Percentiles rank a stretch among this genome's conserved stretches.
These are phyloP conservation scores for Backusella westeae DNA, from an alignment of 192 early-diverging fungal genomes.

Conservation along the genomic window DNA sequence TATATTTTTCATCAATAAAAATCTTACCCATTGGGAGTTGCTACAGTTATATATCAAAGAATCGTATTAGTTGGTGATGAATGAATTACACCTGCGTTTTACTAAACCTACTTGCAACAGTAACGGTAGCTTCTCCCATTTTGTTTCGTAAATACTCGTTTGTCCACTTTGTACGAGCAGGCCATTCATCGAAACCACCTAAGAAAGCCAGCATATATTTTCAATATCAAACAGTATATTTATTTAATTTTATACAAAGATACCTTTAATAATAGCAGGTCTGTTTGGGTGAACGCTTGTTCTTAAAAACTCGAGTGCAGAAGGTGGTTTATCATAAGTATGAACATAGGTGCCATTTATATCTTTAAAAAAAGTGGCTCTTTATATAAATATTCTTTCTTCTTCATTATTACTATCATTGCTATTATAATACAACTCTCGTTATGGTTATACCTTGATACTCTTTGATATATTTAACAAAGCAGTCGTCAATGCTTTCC, in stretches of 20 bases:
- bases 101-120: constrained; percentile 40
- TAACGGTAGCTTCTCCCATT: constrained; percentile 35
- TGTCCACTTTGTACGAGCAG: constrained; percentile 46
- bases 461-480: constrained; percentile 17
- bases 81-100: background rate
- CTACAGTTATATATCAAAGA: background rate
- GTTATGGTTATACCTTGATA: constrained; percentile 19
- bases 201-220: background rate
- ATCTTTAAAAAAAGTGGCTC: constrained; percentile 15
- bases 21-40: constrained; percentile 30
- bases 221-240: background rate
- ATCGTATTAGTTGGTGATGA: background rate
- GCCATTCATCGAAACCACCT: constrained; percentile 38
- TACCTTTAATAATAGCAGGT: constrained; percentile 43
- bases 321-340: constrained; percentile 28
- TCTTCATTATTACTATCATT: background rate
- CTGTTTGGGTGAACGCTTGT: constrained; percentile 40
- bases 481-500: background rate
- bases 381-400: background rate
- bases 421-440: background rate
- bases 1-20: background rate
- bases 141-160: constrained; percentile 40
- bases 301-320: constrained; percentile 41
- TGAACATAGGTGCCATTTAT: constrained; percentile 25
- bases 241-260: too few relatives aligned